These are phyloP conservation scores for Pichia sp. DNA, from an alignment of 1,139 yeast species.

Conservation along the genomic window DNA sequence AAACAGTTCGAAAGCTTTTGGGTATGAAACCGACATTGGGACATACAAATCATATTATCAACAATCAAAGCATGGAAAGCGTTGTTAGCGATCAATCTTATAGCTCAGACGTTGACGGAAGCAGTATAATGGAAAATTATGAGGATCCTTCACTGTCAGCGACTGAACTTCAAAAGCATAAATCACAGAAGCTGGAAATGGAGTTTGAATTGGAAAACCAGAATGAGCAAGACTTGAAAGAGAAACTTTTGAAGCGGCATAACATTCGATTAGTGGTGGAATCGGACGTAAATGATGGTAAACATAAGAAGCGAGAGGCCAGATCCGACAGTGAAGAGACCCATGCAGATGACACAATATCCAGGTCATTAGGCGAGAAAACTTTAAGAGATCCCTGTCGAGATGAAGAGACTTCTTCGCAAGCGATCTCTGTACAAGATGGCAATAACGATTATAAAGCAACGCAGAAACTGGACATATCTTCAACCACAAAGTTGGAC, in stretches of 20 bases:
- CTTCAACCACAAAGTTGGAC: too few species aligned
- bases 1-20: conserved; percentile 58
- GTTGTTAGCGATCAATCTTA: conserved; percentile 4
- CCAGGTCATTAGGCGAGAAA: too few species aligned
- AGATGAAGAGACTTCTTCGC: too few species aligned
- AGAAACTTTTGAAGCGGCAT: neutral
- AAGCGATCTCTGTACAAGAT: too few species aligned
- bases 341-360: neutral
- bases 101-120: conserved; percentile 4
- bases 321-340: neutral
- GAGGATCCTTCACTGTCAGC: conserved; percentile 1
- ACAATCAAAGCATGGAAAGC: conserved; percentile 10
- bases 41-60: too few species aligned
- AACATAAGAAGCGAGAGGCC: neutral
- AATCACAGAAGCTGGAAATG: conserved; percentile 1
- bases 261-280: conserved; percentile 1
- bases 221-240: conserved; percentile 6
- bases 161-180: conserved; percentile 1
- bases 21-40: conserved; percentile 25
- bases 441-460: too few species aligned
- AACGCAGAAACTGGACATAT: too few species aligned
- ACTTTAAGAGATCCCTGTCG: too few species aligned
- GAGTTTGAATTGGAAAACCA: conserved; percentile 1
- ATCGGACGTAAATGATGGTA: too few species aligned
- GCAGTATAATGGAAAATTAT: conserved; percentile 3